Percentiles rank a stretch among this genome's conserved stretches.
Evolutionary conservation across 495 filamentous ascomycete species (phyloP).

Genomic region (Corynascus novoguineensis): DNA sequence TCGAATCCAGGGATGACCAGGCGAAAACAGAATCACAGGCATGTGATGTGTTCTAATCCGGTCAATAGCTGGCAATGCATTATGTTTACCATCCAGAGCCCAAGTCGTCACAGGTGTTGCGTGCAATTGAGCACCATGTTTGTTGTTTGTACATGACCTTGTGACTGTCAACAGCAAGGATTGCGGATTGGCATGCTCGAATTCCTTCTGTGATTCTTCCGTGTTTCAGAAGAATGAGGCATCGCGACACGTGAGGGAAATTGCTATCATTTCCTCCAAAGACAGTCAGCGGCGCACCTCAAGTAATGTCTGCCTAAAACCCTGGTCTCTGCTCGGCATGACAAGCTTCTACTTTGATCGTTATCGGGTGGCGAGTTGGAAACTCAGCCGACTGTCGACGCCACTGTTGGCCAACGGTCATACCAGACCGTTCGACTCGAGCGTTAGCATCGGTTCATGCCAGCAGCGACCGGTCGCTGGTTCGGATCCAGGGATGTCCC

Average conservation of each 20-base stretch:
- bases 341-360: not conserved
- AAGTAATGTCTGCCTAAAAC: not conserved
- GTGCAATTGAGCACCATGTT: not conserved
- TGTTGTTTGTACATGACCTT: not conserved
- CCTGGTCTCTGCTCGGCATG: not conserved
- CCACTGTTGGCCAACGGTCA: not conserved
- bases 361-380: not conserved
- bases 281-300: not conserved
- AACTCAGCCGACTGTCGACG: not conserved
- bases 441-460: not conserved
- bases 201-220: not conserved
- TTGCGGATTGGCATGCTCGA: not conserved
- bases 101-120: not conserved
- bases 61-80: not conserved
- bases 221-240: constrained; percentile 1
- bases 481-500: not conserved
- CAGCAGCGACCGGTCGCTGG: too few relatives aligned
- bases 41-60: not conserved
- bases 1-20: not conserved
- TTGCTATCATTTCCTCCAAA: too few relatives aligned
- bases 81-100: not conserved
- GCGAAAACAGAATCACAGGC: not conserved
- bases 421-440: not conserved
- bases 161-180: not conserved
- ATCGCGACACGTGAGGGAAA: too few relatives aligned